These are phyloP conservation scores for Cladosporium sp. DNA, from an alignment of 2,329 filamentous ascomycete genomes.

Conservation along the genomic window DNA sequence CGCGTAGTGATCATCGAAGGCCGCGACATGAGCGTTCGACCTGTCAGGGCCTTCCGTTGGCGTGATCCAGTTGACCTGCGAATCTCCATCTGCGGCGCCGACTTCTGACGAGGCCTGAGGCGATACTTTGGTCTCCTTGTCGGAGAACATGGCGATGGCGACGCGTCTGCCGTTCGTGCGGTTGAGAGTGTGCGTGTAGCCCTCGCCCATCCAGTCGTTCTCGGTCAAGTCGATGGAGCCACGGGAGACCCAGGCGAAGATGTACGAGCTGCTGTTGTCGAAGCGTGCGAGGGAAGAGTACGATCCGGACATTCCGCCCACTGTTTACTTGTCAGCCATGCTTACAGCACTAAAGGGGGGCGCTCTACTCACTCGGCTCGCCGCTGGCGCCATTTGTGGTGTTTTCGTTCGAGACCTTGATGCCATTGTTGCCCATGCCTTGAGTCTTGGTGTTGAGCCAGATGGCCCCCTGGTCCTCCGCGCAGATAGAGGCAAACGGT, in stretches of 20 bases:
- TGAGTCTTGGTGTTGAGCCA: constrained; percentile 58
- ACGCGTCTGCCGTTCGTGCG: constrained; percentile 55
- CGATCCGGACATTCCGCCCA: constrained; percentile 59
- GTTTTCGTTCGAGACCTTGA: constrained; percentile 58
- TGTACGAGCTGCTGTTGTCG: constrained; percentile 46
- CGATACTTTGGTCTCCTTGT: constrained; percentile 53
- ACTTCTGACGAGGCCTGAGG: constrained; percentile 49
- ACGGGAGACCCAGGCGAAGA: constrained; percentile 58
- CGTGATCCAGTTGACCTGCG: constrained; percentile 56
- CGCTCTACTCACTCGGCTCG: constrained; percentile 35
- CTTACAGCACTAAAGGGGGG: not conserved
- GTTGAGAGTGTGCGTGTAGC: constrained; percentile 48
- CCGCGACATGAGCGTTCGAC: constrained; percentile 53
- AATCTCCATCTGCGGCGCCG: constrained; percentile 49
- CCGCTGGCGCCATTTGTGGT: constrained; percentile 53
- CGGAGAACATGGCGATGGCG: constrained; percentile 50
- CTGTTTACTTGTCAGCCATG: constrained; percentile 18
- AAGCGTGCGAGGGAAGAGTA: constrained; percentile 54
- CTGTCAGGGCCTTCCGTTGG: constrained; percentile 42
- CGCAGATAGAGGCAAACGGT: constrained; percentile 54
- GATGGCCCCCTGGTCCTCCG: constrained; percentile 58
- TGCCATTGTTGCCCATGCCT: constrained; percentile 47
- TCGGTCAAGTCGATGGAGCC: constrained; percentile 49
- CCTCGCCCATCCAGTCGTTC: constrained; percentile 53
- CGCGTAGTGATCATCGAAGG: constrained; percentile 47